A percentile compares a stretch with the other conserved stretches of the same genome.
Evolutionary conservation across 1,284 basidiomycete species (phyloP).

Genomic region (Rhodotorula mucilaginosa): DNA sequence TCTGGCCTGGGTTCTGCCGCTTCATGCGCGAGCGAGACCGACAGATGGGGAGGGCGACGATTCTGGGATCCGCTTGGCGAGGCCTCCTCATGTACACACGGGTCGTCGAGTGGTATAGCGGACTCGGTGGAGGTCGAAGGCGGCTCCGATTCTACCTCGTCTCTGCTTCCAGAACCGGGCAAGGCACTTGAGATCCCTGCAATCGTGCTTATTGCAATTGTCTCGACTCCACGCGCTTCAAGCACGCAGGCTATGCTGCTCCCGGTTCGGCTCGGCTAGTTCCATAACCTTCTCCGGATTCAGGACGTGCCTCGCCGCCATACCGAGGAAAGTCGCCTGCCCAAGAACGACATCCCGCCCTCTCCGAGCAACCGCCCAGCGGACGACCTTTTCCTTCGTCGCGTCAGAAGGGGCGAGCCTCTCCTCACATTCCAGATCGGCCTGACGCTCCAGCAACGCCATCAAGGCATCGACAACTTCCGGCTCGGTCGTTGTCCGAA

Average conservation of each 20-base stretch:
- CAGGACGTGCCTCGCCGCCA: neutral
- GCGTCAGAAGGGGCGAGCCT: neutral
- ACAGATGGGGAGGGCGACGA: neutral
- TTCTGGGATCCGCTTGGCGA: constrained; percentile 11
- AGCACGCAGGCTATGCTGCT: too few relatives aligned
- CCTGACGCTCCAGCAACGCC: neutral
- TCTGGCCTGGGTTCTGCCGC: constrained; percentile 23
- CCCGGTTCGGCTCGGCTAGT: too few relatives aligned
- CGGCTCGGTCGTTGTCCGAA: neutral
- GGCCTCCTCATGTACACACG: constrained; percentile 17
- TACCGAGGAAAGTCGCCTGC: neutral
- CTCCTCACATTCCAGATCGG: neutral
- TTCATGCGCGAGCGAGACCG: constrained; percentile 9
- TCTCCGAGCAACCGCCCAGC: constrained; percentile 5
- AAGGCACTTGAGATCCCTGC: too few relatives aligned
- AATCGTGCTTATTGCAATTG: too few relatives aligned
- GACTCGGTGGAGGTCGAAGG: neutral
- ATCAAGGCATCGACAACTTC: neutral
- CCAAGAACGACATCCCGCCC: neutral
- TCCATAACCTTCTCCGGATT: neutral
- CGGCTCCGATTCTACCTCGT: constrained; percentile 21
- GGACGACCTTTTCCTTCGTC: neutral
- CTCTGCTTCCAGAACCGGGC: constrained; percentile 11
- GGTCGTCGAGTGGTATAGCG: constrained; percentile 29
- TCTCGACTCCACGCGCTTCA: too few relatives aligned